These are phyloP conservation scores for Thuidium tamariscinum DNA, from an alignment of 225 moss, liverwort and hornwort genomes.

Conservation along the genomic window DNA sequence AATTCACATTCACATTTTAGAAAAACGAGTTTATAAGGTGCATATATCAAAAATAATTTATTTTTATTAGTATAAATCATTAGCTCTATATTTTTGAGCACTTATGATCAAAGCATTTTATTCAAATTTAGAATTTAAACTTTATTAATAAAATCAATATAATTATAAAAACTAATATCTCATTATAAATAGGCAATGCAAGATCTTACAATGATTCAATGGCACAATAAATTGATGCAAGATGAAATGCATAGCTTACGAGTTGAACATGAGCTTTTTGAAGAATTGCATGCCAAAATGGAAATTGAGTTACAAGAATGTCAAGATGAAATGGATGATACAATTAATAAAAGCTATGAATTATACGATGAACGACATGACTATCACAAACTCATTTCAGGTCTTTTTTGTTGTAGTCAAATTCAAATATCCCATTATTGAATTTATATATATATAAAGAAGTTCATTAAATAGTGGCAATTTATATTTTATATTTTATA, in stretches of 20 bases:
- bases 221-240: constrained; percentile 78
- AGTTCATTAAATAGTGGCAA: too few species aligned
- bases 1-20: constrained; percentile 76
- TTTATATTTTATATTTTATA: not conserved
- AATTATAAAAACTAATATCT: not conserved
- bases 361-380: constrained; percentile 85
- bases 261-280: constrained; percentile 74
- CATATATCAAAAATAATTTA: not conserved
- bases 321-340: constrained; percentile 56
- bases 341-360: constrained; percentile 63
- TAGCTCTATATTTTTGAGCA: too few species aligned
- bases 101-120: not conserved
- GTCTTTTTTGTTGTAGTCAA: not conserved
- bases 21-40: constrained; percentile 77
- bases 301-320: constrained; percentile 71
- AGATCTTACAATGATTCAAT: constrained; percentile 69
- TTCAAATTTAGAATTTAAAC: too few species aligned
- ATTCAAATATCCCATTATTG: not conserved
- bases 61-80: too few species aligned
- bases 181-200: constrained; percentile 48
- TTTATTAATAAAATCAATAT: not conserved
- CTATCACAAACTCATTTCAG: constrained; percentile 79
- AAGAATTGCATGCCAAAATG: constrained; percentile 66
- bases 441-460: not conserved
- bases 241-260: constrained; percentile 77